Evolutionary conservation across 1,284 basidiomycete species (phyloP), one percentile per base, ranked within the genome.

Genomic region (Cerioporus squamosus): DNA sequence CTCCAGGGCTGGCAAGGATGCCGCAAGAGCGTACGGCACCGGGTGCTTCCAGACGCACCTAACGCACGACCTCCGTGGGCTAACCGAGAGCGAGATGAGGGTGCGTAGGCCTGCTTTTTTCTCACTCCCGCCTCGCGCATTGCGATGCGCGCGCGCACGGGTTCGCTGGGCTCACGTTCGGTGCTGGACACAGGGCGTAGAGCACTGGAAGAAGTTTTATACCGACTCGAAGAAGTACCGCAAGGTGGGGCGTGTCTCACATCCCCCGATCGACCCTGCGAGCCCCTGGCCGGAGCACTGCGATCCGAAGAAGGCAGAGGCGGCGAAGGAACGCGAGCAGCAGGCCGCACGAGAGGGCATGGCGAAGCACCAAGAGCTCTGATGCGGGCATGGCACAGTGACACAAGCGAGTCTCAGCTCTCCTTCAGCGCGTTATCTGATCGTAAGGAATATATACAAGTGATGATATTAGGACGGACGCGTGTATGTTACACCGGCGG

Each of bases 121-220:
- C 48, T 44, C 53, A 53, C 12, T 51, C 20, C 45, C 38, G n/a
- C 33, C 50, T 44, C 38, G 40, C 14, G 31, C 45, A 29, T 29
- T 9, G 26, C 26, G 26, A 29, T 29, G 26, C 3, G 26, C 9
- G 26, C 26, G 26, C 26, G 26, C 26, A 29, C 26, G 26, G 26
- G 26, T 29, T 29, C 26, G 26, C 26, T 29, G 26, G 31, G 26
- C 45, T 57, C 38, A 58, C 29, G 23, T 36, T 45, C 29, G 48
- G 33, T 43, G 51, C 38, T 53, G 39, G 22, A 23, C 26, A 22
- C 65, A 96, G 92, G 78, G 90, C 53, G 77, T 97, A 20, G 72
- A 84, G 44, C 86, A 94, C 66, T 98, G 95, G 95, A 94, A 94
- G 75, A 79, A 84, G 38, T 98, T 96, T 79, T 98, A 95, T 69